phyloP scores from a whole-genome alignment of 768 basidiomycete species.

The Mycena polygramma region DNA sequence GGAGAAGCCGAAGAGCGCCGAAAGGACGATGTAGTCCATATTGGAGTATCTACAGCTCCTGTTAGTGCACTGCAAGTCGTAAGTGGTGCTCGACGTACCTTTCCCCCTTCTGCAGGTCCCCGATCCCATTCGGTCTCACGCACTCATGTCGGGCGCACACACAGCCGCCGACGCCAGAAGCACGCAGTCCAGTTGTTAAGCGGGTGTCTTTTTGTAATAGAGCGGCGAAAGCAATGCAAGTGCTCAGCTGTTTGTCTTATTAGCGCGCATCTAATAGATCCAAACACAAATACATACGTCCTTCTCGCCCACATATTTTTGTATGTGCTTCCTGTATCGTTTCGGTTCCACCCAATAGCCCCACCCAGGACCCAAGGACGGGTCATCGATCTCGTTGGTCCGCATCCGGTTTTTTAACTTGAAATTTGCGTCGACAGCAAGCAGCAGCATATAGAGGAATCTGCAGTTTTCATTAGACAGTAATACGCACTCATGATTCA shows the following conservation, averaged over 20 bases:
- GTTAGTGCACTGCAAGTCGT: too few relatives aligned
- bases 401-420: conserved; percentile 36
- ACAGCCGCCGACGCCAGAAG: conserved; percentile 30
- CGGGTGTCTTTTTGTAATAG: conserved; percentile 37
- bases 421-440: conserved; percentile 47
- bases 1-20: not conserved
- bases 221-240: conserved; percentile 36
- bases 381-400: conserved; percentile 18
- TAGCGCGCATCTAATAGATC: not conserved
- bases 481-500: too few relatives aligned
- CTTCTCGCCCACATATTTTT: conserved; percentile 13
- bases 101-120: conserved; percentile 43
- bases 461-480: not conserved
- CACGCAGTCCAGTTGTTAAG: conserved; percentile 20
- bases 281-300: conserved; percentile 2
- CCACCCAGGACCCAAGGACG: conserved; percentile 30
- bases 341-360: conserved; percentile 35
- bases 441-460: conserved; percentile 36
- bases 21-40: not conserved
- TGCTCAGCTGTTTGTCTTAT: conserved; percentile 33
- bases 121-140: conserved; percentile 34
- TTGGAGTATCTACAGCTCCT: conserved; percentile 5
- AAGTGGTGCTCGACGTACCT: conserved; percentile 25
- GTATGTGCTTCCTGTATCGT: conserved; percentile 22
- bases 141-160: conserved; percentile 38